Percentiles rank a stretch among this genome's conserved stretches.
These are phyloP conservation scores for Trichoderma pleuroti DNA, from an alignment of 2,329 filamentous ascomycete genomes.

Conservation along the genomic window DNA sequence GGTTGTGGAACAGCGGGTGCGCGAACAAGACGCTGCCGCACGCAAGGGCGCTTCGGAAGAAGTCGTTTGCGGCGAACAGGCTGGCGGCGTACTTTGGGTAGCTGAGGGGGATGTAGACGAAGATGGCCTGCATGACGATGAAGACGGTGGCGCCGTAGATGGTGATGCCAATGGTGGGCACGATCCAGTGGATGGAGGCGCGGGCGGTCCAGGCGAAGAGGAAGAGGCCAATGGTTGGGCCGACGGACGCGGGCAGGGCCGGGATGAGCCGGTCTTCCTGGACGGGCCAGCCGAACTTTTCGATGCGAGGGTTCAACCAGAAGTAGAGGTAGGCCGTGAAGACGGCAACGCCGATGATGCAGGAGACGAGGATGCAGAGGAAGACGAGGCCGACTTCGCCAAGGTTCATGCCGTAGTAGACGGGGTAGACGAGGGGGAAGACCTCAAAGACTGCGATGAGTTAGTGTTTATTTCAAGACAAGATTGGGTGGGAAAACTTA, in stretches of 20 bases:
- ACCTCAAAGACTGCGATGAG: slow-evolving; percentile 51
- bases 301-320: slow-evolving; percentile 50
- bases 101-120: slow-evolving; percentile 55
- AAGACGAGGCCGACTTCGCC: slow-evolving; percentile 59
- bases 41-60: slow-evolving; percentile 55
- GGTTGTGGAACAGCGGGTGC: slow-evolving; percentile 54
- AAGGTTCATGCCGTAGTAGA: slow-evolving; percentile 56
- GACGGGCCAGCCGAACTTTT: slow-evolving; percentile 44
- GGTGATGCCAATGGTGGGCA: slow-evolving; percentile 54
- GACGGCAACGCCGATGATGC: slow-evolving; percentile 46
- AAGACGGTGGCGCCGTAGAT: slow-evolving; percentile 52
- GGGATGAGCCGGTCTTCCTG: slow-evolving; percentile 55
- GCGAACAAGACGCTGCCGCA: slow-evolving; percentile 59
- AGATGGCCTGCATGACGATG: slow-evolving; percentile 57
- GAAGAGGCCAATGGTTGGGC: slow-evolving; percentile 57
- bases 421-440: slow-evolving; percentile 62
- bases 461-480: slow-evolving; percentile 17
- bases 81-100: slow-evolving; percentile 57
- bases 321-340: slow-evolving; percentile 52
- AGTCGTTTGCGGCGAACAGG: slow-evolving; percentile 60
- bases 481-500: slow-evolving; percentile 21
- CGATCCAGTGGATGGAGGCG: slow-evolving; percentile 51
- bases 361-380: slow-evolving; percentile 56
- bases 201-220: slow-evolving; percentile 57
- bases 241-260: slow-evolving; percentile 50